Evolutionary conservation across 176 grass and related monocot species (phyloP), one percentile per base, ranked within the genome.

Genomic region (Triticum turgidum): DNA sequence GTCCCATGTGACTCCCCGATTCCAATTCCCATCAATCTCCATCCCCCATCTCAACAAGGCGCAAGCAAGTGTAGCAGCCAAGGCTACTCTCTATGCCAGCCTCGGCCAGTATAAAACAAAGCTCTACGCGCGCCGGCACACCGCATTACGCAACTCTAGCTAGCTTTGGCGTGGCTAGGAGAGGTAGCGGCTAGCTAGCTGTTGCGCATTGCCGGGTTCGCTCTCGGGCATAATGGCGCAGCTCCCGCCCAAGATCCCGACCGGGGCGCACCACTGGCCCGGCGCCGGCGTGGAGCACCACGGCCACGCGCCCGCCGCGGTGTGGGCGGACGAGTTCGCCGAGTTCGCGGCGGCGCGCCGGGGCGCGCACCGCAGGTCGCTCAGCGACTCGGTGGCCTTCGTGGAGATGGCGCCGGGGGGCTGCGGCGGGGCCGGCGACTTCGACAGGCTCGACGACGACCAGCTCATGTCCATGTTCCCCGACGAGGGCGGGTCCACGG

Each of bases 391-490:
- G 14, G 87, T 96, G 29, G 92, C 97, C 9, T 99, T 99, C 90
- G 90, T 99, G 27, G 93, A 98, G 82, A 90, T 92, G 86, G 81
- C 87, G 29, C 86, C 90, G 13, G 65, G 30, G 20, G 83, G 79
- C 51, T 86, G 80, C 79, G 61, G 15, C 18, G 56, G 56, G 10
- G 9, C 77, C 0, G 85, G 84, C 1, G 97, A 96, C 61, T 99
- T 99, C 76, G 97, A 99, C 85, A 41, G 92, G 37, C 92, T 99
- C 25, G 97, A 99, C 25, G 97, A 99, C 45, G 94, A 99, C 77
- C 97, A 96, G 85, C 94, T 99, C 88, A 91, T 96, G 90, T 96
- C 94, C 83, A 99, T 99, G 94, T 99, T 99, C 86, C 90, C 94
- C 15, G 97, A 99, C 76, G 92, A 88, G 24, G 81, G 77, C 12